Conservation (phyloP, 805 yeast species). For the Pichia exigua region DNA sequence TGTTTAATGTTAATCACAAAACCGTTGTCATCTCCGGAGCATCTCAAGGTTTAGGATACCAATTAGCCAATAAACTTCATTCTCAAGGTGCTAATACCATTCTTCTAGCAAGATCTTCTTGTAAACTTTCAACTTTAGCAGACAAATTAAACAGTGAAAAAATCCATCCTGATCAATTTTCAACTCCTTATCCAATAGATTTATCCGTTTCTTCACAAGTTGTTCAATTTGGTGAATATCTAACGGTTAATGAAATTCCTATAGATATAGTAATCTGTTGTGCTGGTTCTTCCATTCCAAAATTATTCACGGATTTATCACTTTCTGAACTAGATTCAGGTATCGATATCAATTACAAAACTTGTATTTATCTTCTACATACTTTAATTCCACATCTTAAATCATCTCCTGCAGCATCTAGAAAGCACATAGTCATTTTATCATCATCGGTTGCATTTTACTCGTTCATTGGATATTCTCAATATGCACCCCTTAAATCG, state of each 20-base stretch:
- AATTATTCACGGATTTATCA: constrained; percentile 61
- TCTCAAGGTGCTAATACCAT: constrained; percentile 54
- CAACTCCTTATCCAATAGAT: constrained; percentile 51
- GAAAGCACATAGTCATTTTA: constrained; percentile 50
- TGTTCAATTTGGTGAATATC: constrained; percentile 33
- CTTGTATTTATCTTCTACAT: constrained; percentile 68
- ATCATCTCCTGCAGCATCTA: neutral
- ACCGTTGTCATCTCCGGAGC: constrained; percentile 82
- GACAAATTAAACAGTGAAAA: constrained; percentile 16
- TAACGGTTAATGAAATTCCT: constrained; percentile 13
- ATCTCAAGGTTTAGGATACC: constrained; percentile 88
- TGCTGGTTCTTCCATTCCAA: constrained; percentile 83
- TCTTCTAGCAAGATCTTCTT: constrained; percentile 68
- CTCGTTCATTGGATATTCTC: constrained; percentile 86
- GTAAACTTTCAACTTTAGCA: constrained; percentile 43
- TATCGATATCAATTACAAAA: constrained; percentile 59
- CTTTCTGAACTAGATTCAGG: constrained; percentile 54
- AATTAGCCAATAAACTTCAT: constrained; percentile 48
- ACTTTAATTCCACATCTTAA: constrained; percentile 33
- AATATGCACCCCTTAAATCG: constrained; percentile 84
- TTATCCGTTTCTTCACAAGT: constrained; percentile 44
- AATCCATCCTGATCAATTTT: constrained; percentile 24
- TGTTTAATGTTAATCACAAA: constrained; percentile 35
- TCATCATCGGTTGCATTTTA: constrained; percentile 78
- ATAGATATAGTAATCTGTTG: constrained; percentile 80